Base-by-base conservation (phyloP, 768 basidiomycete genomes). In the Naganishia vaughanmartiniae region DNA sequence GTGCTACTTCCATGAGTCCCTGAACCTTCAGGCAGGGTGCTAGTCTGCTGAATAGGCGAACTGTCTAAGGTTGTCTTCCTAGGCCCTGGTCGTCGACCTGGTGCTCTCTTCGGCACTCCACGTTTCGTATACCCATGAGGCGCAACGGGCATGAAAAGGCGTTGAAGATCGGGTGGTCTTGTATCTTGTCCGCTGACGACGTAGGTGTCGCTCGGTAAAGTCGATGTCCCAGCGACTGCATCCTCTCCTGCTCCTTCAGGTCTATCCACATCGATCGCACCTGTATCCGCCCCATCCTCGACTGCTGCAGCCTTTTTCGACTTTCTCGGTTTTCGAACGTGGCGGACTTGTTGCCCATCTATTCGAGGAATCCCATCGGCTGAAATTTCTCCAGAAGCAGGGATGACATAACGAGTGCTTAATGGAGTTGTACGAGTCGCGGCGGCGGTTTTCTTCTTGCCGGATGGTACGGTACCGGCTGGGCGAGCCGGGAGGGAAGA, bases 301-400 rank as follows among this genome's bases (percentile, higher is more conserved):
- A 24, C 39, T 17, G n/a, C 39, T 10, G n/a, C 4, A 2, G n/a
- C 21, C 31, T 36, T 58, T 11, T 34, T 34, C 34, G 17, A 19
- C 42, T 63, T 63, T 30, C 28, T 63, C 42, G 36, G 60, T 45
- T 42, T 42, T 26, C 39, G n/a, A 19, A 12, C 12, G 4, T 17
- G 46, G 21, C 36, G 39, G 24, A 63, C 3, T 21, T 63, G 14
- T 30, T 63, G 36, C 39, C 60, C 60, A 19, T 63, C 60, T 21
- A 63, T 63, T 6, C 60, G 60, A 26, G 42, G 60, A 45, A 63
- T 63, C 5, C 60, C 60, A 42, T 63, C 60, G 19, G 36, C 60
- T 6, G 60, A 42, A n/a, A 63, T 63, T 45, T 63, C 60, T 19
- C 60, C 60, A 26, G 21, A 42, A 24, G 36, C 28, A 7, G 60